These are phyloP conservation scores for Aphanomyces invadans DNA, from an alignment of 352 stramenopile species.

Conservation along the genomic window DNA sequence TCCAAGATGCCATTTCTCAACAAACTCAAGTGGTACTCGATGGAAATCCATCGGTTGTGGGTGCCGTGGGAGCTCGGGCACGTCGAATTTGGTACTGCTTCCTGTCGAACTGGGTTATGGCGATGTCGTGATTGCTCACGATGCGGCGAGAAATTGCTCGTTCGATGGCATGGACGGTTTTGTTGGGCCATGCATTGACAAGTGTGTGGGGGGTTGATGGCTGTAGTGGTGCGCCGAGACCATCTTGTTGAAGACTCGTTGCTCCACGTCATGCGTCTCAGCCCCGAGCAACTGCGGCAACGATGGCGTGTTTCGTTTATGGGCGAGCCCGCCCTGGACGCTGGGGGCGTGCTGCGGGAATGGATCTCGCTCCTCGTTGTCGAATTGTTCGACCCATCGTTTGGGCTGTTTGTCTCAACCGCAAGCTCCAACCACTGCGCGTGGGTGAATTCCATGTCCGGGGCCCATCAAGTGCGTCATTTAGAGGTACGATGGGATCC, in stretches of 20 bases:
- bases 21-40: constrained; percentile 77
- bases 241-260: constrained; percentile 84
- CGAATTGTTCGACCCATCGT: constrained; percentile 70
- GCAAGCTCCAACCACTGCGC: constrained; percentile 78
- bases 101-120: background rate
- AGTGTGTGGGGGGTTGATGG: too few relatives aligned
- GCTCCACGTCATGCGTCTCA: constrained; percentile 63
- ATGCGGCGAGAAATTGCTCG: too few relatives aligned
- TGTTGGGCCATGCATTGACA: too few relatives aligned
- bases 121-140: too few relatives aligned
- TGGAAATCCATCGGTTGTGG: constrained; percentile 71
- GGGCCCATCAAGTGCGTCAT: constrained; percentile 79
- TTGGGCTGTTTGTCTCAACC: constrained; percentile 72
- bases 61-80: constrained; percentile 76
- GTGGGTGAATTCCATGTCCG: constrained; percentile 49
- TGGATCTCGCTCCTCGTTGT: constrained; percentile 83
- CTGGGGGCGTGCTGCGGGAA: constrained; percentile 83
- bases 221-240: constrained; percentile 49
- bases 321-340: constrained; percentile 77
- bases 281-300: constrained; percentile 72
- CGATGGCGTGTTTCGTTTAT: constrained; percentile 80
- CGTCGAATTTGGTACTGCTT: constrained; percentile 47
- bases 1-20: constrained; percentile 72
- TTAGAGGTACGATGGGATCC: constrained; percentile 20
- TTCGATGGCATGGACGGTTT: too few relatives aligned